A percentile compares a stretch with the other conserved stretches of the same genome.
phyloP scores from a whole-genome alignment of 805 yeast species.

The Candida pseudofarinosa region DNA sequence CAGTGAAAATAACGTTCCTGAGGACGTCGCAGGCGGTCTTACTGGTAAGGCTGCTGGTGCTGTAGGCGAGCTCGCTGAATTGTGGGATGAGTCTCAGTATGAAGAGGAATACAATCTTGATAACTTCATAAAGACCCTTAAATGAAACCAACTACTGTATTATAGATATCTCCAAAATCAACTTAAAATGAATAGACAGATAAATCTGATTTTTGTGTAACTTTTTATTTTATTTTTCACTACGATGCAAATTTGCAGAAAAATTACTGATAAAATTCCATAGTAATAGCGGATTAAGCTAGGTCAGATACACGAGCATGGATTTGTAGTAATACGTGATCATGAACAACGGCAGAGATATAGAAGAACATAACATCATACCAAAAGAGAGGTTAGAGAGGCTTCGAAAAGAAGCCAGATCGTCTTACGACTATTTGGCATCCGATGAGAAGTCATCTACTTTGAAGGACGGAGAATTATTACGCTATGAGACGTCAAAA shows the following conservation, averaged over 20 bases:
- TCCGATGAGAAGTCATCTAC: constrained; percentile 70
- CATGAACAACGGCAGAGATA: not conserved
- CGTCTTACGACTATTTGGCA: constrained; percentile 58
- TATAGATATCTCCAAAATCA: not conserved
- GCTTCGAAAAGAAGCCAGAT: constrained; percentile 52
- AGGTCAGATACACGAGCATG: not conserved
- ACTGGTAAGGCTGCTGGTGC: constrained; percentile 79
- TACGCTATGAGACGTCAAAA: constrained; percentile 12
- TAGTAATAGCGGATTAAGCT: not conserved
- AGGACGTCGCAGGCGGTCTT: constrained; percentile 70
- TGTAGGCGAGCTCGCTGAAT: constrained; percentile 81
- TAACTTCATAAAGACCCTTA: constrained; percentile 78
- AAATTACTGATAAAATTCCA: not conserved
- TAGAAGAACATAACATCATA: not conserved
- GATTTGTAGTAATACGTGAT: not conserved
- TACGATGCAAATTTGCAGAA: not conserved
- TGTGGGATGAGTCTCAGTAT: constrained; percentile 96
- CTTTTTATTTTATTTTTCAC: constrained; percentile 1
- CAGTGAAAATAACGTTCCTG: constrained; percentile 30
- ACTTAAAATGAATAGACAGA: not conserved
- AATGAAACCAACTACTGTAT: constrained; percentile 19
- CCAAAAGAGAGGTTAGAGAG: constrained; percentile 11
- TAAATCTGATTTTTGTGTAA: not conserved
- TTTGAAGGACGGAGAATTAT: constrained; percentile 34
- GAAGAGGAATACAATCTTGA: constrained; percentile 96